Evolutionary conservation across 306 rosid species (phyloP).

Genomic region (Fragaria nilgerrensis): DNA sequence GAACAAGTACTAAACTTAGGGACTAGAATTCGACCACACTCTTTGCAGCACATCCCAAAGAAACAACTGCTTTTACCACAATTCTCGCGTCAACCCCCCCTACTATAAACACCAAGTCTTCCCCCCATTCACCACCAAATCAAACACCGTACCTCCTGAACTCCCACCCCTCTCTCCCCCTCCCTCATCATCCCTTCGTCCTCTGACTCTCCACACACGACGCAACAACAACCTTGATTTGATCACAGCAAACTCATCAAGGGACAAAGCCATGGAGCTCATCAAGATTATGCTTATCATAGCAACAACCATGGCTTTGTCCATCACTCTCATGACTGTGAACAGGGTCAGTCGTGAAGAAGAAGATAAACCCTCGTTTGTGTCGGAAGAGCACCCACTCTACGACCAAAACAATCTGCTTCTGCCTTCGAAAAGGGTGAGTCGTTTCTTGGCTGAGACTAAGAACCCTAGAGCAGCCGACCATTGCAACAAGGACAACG

Average conservation of each 20-base stretch:
- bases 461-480: conserved; percentile 47
- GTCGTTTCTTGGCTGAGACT: conserved; percentile 47
- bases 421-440: conserved; percentile 55
- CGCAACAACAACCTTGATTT: background rate
- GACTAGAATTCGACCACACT: conserved; percentile 42
- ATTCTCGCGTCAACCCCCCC: conserved; percentile 72
- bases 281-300: conserved; percentile 48
- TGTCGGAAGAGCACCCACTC: background rate
- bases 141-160: conserved; percentile 1
- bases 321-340: conserved; percentile 51
- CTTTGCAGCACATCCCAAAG: conserved; percentile 44
- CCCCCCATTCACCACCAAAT: conserved; percentile 26
- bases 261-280: conserved; percentile 60
- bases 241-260: conserved; percentile 1
- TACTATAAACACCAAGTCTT: conserved; percentile 47
- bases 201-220: background rate
- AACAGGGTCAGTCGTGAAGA: conserved; percentile 28
- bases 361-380: background rate
- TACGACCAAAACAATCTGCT: background rate
- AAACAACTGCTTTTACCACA: conserved; percentile 42
- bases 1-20: conserved; percentile 20
- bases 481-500: conserved; percentile 55
- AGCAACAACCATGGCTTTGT: conserved; percentile 80
- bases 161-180: conserved; percentile 5
- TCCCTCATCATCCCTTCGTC: background rate